phyloP scores from a whole-genome alignment of 2,329 filamentous ascomycete genomes.

The Hortaea werneckii region DNA sequence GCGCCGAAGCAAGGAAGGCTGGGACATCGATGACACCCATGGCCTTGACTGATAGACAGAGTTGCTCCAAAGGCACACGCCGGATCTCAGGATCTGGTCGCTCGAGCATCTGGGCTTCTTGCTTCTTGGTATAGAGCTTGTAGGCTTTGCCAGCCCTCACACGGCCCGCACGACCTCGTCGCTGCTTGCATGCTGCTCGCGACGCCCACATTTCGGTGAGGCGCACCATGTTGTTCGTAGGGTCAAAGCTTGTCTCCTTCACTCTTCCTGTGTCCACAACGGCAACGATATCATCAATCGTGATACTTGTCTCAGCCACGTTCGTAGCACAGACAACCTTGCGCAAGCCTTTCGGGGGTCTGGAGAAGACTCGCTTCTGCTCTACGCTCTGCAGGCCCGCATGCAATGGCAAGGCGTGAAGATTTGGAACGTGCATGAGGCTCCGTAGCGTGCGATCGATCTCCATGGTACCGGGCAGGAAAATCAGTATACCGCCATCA shows the following conservation, averaged over 20 bases:
- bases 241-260: conserved; percentile 92
- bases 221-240: conserved; percentile 84
- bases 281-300: conserved; percentile 91
- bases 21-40: conserved; percentile 84
- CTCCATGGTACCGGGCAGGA: conserved; percentile 83
- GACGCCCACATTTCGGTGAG: conserved; percentile 95
- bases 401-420: conserved; percentile 79
- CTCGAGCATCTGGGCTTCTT: conserved; percentile 76
- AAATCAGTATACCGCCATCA: conserved; percentile 86
- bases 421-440: conserved; percentile 52
- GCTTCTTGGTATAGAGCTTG: conserved; percentile 82
- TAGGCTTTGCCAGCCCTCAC: conserved; percentile 87
- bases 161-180: conserved; percentile 84
- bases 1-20: conserved; percentile 69
- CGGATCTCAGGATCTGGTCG: conserved; percentile 89
- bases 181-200: conserved; percentile 84
- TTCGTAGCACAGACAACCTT: conserved; percentile 95
- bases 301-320: conserved; percentile 96
- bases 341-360: conserved; percentile 65
- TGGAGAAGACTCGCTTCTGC: conserved; percentile 75
- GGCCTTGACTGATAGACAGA: conserved; percentile 86
- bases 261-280: conserved; percentile 93
- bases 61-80: conserved; percentile 83
- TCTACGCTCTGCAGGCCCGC: conserved; percentile 83
- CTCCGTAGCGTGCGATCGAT: conserved; percentile 71